Evolutionary conservation across 441 rosid species (phyloP).

Genomic region (Pelargonium myrrhifolium): DNA sequence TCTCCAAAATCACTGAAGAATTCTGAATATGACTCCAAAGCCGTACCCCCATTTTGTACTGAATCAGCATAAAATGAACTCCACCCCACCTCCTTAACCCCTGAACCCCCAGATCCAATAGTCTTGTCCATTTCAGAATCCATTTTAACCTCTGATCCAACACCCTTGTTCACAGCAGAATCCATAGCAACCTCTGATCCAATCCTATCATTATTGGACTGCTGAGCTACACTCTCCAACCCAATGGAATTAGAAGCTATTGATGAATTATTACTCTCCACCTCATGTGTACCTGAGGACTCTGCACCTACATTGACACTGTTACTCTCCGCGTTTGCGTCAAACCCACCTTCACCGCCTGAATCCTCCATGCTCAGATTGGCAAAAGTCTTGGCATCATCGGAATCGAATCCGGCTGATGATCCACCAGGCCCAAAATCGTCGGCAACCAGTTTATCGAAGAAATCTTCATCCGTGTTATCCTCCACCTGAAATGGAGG

Average conservation of each 20-base stretch:
- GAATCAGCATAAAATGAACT: slow-evolving; percentile 66
- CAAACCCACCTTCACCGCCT: slow-evolving; percentile 16
- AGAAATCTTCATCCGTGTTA: slow-evolving; percentile 96
- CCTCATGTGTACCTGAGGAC: slow-evolving; percentile 16
- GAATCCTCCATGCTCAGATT: slow-evolving; percentile 40
- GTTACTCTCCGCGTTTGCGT: slow-evolving; percentile 11
- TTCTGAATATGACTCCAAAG: slow-evolving; percentile 57
- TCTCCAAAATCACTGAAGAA: slow-evolving; percentile 58
- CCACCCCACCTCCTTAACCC: slow-evolving; percentile 87
- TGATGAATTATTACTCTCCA: slow-evolving; percentile 16
- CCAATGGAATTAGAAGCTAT: slow-evolving; percentile 18
- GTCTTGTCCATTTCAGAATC: background rate
- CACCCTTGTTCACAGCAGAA: background rate
- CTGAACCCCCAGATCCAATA: slow-evolving; percentile 31
- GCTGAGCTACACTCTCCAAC: slow-evolving; percentile 14
- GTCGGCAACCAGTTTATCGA: slow-evolving; percentile 84
- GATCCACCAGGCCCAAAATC: slow-evolving; percentile 37
- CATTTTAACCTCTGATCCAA: slow-evolving; percentile 21
- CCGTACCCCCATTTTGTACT: slow-evolving; percentile 36
- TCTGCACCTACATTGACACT: slow-evolving; percentile 18
- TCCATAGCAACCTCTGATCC: slow-evolving; percentile 7
- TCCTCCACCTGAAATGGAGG: slow-evolving; percentile 83
- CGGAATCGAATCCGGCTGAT: slow-evolving; percentile 39
- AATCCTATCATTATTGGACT: slow-evolving; percentile 24
- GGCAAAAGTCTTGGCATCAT: slow-evolving; percentile 50